Percentiles rank a stretch among this genome's conserved stretches.
phyloP scores from a whole-genome alignment of 768 basidiomycete genomes.

The Tricholoma sp. region DNA sequence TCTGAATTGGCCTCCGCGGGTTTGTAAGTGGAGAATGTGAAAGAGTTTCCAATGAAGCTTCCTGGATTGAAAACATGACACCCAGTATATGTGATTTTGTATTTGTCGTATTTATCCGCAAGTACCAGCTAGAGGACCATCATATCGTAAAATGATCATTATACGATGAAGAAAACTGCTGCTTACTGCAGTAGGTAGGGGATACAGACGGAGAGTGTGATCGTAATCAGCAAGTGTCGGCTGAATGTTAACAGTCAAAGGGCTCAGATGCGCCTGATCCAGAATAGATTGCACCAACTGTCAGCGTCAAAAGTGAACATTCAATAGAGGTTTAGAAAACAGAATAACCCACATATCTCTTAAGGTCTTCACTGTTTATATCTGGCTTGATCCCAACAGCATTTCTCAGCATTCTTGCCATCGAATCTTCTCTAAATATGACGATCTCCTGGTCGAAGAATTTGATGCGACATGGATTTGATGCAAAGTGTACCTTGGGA shows the following conservation, averaged over 20 bases:
- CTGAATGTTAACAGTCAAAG: constrained; percentile 78
- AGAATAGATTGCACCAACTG: constrained; percentile 95
- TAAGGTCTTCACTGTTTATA: constrained; percentile 72
- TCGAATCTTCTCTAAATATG: constrained; percentile 86
- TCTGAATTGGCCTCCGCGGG: constrained; percentile 83
- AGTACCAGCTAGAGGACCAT: constrained; percentile 62
- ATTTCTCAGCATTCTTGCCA: constrained; percentile 92
- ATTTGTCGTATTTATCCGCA: constrained; percentile 95
- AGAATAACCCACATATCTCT: constrained; percentile 67
- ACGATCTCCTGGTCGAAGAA: constrained; percentile 97
- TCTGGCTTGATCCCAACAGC: constrained; percentile 84
- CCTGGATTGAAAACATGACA: constrained; percentile 99
- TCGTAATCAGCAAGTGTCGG: constrained; percentile 89
- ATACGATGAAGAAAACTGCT: neutral
- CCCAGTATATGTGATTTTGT: constrained; percentile 94
- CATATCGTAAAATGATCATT: neutral
- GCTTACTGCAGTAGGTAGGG: constrained; percentile 85
- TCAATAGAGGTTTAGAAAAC: neutral
- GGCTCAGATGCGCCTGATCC: constrained; percentile 93
- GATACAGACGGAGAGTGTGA: constrained; percentile 88
- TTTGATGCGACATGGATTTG: constrained; percentile 91
- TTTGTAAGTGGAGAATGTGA: constrained; percentile 87
- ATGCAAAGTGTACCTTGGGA: constrained; percentile 77
- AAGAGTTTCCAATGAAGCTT: constrained; percentile 76
- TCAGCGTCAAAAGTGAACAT: neutral